Base-by-base conservation (phyloP, 768 basidiomycete genomes). In the Crepidotus variabilis region DNA sequence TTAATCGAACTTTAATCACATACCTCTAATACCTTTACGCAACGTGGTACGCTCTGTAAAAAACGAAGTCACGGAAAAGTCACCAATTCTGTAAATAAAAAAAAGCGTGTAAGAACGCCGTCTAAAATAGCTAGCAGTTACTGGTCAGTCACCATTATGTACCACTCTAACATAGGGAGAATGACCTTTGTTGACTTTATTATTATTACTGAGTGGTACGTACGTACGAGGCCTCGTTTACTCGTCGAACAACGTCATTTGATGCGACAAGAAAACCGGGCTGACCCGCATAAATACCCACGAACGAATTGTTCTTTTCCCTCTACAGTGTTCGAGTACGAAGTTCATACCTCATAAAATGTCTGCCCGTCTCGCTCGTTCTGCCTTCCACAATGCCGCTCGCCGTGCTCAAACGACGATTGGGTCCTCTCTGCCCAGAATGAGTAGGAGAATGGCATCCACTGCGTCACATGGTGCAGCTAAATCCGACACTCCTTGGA, bases 401-500 rank as follows among this genome's bases (percentile, higher is more conserved):
- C 74, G 73, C 58, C 67, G 69, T 50, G 67, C 68, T n/a, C 61
- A 65, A 51, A 61, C 69, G 34, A 58, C 59, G 57, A 54, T 63
- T 56, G 61, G 63, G 54, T 54, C 64, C 11, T 61, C 61, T 39
- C 60, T 64, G 33, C 55, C 67, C 51, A 64, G 69, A 45, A 63
- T 70, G 22, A 57, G 69, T 34, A 68, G 68, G 52, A 70, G 72
- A 53, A 75, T 73, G 70, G 58, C 63, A 4, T 59, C 63, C 55
- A 68, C 71, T 32, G 55, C 65, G 47, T 71, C 75, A 63, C 75
- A 77, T 66, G 69, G 63, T 24, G 51, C 62, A n/a, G 53, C 67
- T 55, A 71, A 69, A 61, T 68, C 71, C 52, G 78, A 79, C 71
- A 71, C 63, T 49, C 75, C 76, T 47, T 79, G 78, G 78, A 70